Evolutionary conservation across 2,329 filamentous ascomycete species (phyloP).

Genomic region (Colletotrichum salicis): DNA sequence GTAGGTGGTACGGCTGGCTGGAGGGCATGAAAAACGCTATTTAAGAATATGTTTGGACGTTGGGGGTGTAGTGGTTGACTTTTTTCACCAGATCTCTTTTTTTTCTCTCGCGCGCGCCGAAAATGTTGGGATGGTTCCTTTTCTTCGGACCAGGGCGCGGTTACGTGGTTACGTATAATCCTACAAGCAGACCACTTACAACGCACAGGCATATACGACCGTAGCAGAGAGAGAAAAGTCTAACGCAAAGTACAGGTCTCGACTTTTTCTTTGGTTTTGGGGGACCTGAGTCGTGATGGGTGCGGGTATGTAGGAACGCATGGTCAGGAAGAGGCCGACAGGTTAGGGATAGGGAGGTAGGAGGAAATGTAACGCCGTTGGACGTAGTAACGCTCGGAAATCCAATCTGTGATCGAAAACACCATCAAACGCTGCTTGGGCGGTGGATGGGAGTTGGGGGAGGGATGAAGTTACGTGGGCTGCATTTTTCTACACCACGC

Average conservation of each 20-base stretch:
- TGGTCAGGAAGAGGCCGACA: background rate
- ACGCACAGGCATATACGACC: no score
- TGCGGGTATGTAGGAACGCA: background rate
- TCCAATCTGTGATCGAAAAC: background rate
- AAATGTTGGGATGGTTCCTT: constrained; percentile 1
- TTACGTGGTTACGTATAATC: background rate
- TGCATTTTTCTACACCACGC: background rate
- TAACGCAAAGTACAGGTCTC: background rate
- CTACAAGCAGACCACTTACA: background rate
- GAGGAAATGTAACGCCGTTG: background rate
- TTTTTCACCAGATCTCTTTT: background rate
- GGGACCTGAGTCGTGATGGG: background rate
- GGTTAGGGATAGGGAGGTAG: background rate
- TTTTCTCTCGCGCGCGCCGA: background rate
- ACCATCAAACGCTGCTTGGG: background rate
- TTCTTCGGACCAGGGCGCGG: constrained; percentile 17
- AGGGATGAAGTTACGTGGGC: background rate
- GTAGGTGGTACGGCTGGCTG: background rate
- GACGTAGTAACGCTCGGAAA: background rate
- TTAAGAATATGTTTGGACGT: constrained; percentile 21
- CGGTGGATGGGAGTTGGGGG: background rate
- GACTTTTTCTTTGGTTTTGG: background rate
- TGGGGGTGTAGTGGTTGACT: constrained; percentile 19
- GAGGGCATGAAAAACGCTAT: constrained; percentile 21
- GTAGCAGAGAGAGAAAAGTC: background rate